Percentiles rank a stretch among this genome's conserved stretches.
phyloP scores from a whole-genome alignment of 352 stramenopile species.

The Phytophthora citricola region DNA sequence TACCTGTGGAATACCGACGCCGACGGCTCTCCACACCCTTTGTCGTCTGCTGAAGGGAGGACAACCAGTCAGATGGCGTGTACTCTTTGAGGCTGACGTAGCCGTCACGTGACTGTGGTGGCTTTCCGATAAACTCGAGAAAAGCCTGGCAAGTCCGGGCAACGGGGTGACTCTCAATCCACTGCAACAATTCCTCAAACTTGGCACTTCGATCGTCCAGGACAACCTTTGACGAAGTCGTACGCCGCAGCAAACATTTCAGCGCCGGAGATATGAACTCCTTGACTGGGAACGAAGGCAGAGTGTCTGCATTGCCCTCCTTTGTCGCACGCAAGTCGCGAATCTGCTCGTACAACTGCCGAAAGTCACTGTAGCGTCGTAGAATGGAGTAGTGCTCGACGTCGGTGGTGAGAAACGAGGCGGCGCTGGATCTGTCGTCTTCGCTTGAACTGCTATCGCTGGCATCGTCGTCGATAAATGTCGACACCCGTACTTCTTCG shows the following conservation, averaged over 20 bases:
- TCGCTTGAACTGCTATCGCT: conserved; percentile 25
- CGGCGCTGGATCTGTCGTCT: conserved; percentile 21
- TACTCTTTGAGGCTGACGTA: conserved; percentile 79
- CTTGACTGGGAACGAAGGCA: conserved; percentile 60
- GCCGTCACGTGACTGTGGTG: conserved; percentile 56
- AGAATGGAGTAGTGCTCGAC: conserved; percentile 65
- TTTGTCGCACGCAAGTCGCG: conserved; percentile 13
- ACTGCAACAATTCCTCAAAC: conserved; percentile 61
- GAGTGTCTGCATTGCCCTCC: conserved; percentile 4
- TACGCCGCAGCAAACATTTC: conserved; percentile 48
- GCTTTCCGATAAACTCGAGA: conserved; percentile 56
- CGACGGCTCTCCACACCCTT: conserved; percentile 25
- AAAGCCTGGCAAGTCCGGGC: conserved; percentile 36
- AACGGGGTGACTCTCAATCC: conserved; percentile 53
- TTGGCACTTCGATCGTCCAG: conserved; percentile 54
- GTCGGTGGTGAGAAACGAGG: conserved; percentile 15
- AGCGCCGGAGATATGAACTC: conserved; percentile 54
- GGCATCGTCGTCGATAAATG: conserved; percentile 21
- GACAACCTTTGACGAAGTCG: conserved; percentile 44
- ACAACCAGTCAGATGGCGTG: conserved; percentile 62
- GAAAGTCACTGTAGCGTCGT: conserved; percentile 68
- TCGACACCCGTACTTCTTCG: conserved; percentile 12
- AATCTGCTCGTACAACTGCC: conserved; percentile 55
- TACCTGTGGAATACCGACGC: conserved; percentile 41
- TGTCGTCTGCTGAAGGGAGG: conserved; percentile 56